phyloP scores from a whole-genome alignment of 306 rosid genomes.

The Pyrus pyrifolia region DNA sequence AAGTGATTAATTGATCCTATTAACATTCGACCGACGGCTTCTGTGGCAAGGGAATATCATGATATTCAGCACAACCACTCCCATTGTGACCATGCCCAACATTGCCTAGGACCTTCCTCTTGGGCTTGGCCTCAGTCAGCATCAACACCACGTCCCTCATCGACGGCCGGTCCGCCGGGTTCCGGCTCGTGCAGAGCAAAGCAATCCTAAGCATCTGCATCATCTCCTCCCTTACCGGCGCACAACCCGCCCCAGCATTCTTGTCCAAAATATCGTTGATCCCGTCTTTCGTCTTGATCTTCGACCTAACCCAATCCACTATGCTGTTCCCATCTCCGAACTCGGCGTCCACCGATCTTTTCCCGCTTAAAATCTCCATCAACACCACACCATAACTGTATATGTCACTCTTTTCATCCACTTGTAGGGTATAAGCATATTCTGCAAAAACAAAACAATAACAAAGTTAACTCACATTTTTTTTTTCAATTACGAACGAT shows the following conservation, averaged over 20 bases:
- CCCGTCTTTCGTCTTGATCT: conserved; percentile 53
- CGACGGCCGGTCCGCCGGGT: conserved; percentile 73
- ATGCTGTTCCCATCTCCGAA: conserved; percentile 89
- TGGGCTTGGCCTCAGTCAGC: conserved; percentile 80
- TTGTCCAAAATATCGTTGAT: conserved; percentile 50
- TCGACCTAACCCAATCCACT: conserved; percentile 76
- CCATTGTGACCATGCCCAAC: conserved; percentile 8
- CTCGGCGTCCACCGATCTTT: conserved; percentile 51
- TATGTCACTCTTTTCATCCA: conserved; percentile 91
- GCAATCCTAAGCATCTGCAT: conserved; percentile 77
- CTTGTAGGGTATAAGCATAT: conserved; percentile 85
- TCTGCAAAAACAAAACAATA: conserved; percentile 34
- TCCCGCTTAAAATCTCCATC: conserved; percentile 71
- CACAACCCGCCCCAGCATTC: conserved; percentile 60
- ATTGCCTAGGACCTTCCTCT: conserved; percentile 43
- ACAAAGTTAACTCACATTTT: background rate
- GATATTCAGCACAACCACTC: conserved; percentile 12
- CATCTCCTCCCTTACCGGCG: conserved; percentile 69
- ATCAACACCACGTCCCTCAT: conserved; percentile 90
- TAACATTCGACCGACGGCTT: conserved; percentile 46
- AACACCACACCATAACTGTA: conserved; percentile 82
- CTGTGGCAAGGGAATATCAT: conserved; percentile 42
- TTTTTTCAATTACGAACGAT: background rate
- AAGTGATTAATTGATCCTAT: conserved; percentile 17
- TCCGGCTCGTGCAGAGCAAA: conserved; percentile 77